These are phyloP conservation scores for Penicillium olsonii DNA, from an alignment of 2,329 filamentous ascomycete species.

Conservation along the genomic window DNA sequence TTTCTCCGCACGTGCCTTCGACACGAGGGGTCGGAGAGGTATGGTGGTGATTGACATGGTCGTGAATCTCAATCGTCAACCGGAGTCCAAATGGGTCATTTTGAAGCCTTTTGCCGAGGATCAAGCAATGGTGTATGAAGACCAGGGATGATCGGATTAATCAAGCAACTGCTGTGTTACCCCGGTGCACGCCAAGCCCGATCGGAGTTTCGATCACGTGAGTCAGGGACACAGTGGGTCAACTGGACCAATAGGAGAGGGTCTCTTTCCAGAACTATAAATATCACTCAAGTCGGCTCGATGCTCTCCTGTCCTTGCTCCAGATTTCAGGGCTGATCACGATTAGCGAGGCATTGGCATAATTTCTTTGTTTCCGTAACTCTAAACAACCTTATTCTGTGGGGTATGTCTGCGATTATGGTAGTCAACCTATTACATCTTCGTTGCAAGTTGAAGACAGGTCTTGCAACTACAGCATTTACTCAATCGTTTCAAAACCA, in stretches of 20 bases:
- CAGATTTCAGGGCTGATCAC: too few species aligned
- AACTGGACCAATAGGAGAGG: neutral
- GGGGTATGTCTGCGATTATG: too few species aligned
- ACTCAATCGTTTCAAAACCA: too few species aligned
- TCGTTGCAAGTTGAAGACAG: too few species aligned
- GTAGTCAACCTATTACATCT: too few species aligned
- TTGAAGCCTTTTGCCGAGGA: neutral
- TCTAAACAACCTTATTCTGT: too few species aligned
- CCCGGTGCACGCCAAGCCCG: neutral
- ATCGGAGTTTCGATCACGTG: neutral
- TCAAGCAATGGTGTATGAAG: neutral
- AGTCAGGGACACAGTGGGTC: neutral
- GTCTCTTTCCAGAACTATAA: neutral
- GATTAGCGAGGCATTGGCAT: too few species aligned
- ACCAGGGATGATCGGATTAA: neutral
- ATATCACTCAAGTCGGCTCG: neutral
- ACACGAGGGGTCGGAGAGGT: conserved; percentile 8
- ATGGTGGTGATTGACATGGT: conserved; percentile 11
- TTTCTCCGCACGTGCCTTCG: conserved; percentile 7
- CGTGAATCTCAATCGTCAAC: neutral
- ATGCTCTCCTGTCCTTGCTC: too few species aligned
- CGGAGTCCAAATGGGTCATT: conserved; percentile 1
- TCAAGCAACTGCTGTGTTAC: neutral
- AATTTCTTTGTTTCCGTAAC: too few species aligned
- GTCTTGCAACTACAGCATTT: too few species aligned